These are phyloP conservation scores for Neofusicoccum cordaticola DNA, from an alignment of 2,329 filamentous ascomycete genomes.

Conservation along the genomic window DNA sequence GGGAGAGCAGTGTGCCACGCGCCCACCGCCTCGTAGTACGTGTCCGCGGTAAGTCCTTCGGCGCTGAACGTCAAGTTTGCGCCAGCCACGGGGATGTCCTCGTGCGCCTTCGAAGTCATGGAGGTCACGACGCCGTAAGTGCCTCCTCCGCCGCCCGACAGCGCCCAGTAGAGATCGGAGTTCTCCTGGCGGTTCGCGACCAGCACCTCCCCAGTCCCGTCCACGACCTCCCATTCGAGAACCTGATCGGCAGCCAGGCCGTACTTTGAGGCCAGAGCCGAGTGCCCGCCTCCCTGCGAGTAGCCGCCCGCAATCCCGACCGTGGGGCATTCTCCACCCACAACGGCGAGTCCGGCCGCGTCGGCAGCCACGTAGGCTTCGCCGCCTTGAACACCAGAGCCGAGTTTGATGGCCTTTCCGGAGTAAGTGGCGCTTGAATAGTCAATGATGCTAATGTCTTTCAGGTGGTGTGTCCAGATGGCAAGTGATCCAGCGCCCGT, in stretches of 20 bases:
- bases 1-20: background rate
- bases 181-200: slow-evolving; percentile 27
- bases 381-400: slow-evolving; percentile 32
- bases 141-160: slow-evolving; percentile 32
- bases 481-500: slow-evolving; percentile 33
- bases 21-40: background rate
- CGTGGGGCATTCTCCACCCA: slow-evolving; percentile 32
- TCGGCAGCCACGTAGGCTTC: slow-evolving; percentile 28
- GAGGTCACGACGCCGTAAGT: slow-evolving; percentile 33
- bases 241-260: slow-evolving; percentile 34
- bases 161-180: slow-evolving; percentile 36
- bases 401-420: slow-evolving; percentile 29
- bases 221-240: slow-evolving; percentile 32
- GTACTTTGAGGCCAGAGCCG: background rate
- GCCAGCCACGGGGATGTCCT: slow-evolving; percentile 24
- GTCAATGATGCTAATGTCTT: slow-evolving; percentile 30
- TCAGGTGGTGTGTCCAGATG: slow-evolving; percentile 38
- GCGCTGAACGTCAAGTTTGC: slow-evolving; percentile 23
- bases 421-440: slow-evolving; percentile 27
- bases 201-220: slow-evolving; percentile 27
- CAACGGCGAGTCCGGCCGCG: slow-evolving; percentile 23
- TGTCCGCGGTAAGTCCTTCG: background rate
- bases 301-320: slow-evolving; percentile 35
- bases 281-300: slow-evolving; percentile 31
- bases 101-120: slow-evolving; percentile 29